Percentiles rank a stretch among this genome's conserved stretches.
phyloP scores from a whole-genome alignment of 2,329 filamentous ascomycete genomes.

The Geosmithia flava region DNA sequence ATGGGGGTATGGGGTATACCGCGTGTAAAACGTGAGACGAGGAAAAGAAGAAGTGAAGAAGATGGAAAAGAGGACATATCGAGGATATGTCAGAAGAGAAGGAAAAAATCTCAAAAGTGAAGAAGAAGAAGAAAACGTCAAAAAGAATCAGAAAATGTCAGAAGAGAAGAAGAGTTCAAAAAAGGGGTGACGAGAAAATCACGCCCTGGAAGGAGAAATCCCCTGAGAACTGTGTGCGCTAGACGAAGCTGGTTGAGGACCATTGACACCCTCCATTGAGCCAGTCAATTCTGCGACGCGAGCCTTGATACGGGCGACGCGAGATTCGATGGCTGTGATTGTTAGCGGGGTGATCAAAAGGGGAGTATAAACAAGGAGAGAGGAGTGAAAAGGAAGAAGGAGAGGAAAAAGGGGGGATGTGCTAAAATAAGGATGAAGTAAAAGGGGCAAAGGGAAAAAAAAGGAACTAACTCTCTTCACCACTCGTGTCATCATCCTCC shows the following conservation, averaged over 20 bases:
- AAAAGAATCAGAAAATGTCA: constrained; percentile 2
- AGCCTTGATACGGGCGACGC: constrained; percentile 94
- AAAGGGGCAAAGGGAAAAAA: not conserved
- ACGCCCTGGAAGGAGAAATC: not conserved
- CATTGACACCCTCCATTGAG: constrained; percentile 52
- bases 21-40: no score
- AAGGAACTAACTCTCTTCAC: constrained; percentile 18
- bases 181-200: not conserved
- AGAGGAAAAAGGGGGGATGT: not conserved
- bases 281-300: constrained; percentile 89
- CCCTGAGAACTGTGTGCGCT: not conserved
- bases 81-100: constrained; percentile 6
- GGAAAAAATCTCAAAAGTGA: not conserved
- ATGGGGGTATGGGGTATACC: no score
- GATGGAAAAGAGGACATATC: no score
- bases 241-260: constrained; percentile 11
- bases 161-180: not conserved
- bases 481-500: constrained; percentile 6
- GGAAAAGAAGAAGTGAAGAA: constrained; percentile 2
- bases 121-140: constrained; percentile 4
- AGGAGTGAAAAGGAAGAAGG: no score
- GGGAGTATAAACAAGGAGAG: no score
- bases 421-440: no score
- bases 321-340: constrained; percentile 75
- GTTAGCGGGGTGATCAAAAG: constrained; percentile 14